Evolutionary conservation across 495 filamentous ascomycete species (phyloP).

Genomic region (Penicillium herquei): DNA sequence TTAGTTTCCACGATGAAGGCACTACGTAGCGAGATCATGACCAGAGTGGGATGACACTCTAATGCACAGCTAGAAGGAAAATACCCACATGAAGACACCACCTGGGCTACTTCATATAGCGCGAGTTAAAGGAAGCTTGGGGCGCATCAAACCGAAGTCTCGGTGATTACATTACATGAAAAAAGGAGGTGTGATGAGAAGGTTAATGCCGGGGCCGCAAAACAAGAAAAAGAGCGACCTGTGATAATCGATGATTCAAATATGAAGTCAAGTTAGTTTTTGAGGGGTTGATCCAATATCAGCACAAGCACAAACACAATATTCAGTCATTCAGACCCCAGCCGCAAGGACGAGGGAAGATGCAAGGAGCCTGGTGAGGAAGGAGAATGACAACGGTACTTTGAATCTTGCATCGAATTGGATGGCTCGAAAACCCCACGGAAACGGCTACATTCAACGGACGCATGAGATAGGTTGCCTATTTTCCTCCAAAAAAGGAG

Average conservation of each 20-base stretch:
- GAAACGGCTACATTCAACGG: neutral
- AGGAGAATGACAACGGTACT: constrained; percentile 8
- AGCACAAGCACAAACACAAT: too few relatives aligned
- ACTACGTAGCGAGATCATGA: too few relatives aligned
- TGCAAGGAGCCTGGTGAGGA: constrained; percentile 28
- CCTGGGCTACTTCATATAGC: too few relatives aligned
- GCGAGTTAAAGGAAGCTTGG: neutral
- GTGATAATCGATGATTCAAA: neutral
- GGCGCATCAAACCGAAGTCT: neutral
- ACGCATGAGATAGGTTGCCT: constrained; percentile 23
- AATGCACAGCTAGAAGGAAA: neutral
- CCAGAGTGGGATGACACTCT: too few relatives aligned
- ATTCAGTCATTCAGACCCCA: constrained; percentile 5
- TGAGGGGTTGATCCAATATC: neutral
- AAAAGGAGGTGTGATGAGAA: neutral
- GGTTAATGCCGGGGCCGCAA: neutral
- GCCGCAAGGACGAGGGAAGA: constrained; percentile 20
- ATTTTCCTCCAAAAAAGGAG: neutral
- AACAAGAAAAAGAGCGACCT: neutral
- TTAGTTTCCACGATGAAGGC: too few relatives aligned
- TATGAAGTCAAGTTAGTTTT: neutral
- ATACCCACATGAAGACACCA: neutral
- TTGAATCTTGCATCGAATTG: neutral
- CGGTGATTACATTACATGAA: neutral
- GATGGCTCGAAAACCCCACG: constrained; percentile 3